phyloP scores from a whole-genome alignment of 1,284 basidiomycete species.

The Porogramme epimiltina region DNA sequence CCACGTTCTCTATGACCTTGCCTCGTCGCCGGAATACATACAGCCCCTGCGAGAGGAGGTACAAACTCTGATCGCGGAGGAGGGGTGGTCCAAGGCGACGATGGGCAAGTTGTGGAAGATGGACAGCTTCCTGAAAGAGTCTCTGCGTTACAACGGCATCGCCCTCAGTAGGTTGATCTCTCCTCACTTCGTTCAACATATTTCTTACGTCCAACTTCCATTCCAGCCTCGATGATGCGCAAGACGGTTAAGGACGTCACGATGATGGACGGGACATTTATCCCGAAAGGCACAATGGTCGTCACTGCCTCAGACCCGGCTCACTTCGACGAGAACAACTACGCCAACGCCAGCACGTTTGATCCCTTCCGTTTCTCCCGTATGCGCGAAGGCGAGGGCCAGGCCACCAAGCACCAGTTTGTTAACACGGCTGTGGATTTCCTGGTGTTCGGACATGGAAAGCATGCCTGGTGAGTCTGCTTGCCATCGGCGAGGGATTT shows the following conservation, averaged over 20 bases:
- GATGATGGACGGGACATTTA: slow-evolving; percentile 42
- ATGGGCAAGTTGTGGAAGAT: slow-evolving; percentile 48
- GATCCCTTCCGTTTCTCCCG: slow-evolving; percentile 49
- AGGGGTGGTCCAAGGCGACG: slow-evolving; percentile 49
- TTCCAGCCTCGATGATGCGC: slow-evolving; percentile 16
- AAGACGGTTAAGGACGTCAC: slow-evolving; percentile 35
- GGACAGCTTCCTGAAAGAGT: slow-evolving; percentile 56
- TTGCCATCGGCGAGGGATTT: neutral
- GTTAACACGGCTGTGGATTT: slow-evolving; percentile 34
- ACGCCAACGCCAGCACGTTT: slow-evolving; percentile 41
- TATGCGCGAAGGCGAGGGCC: slow-evolving; percentile 30
- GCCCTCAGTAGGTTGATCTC: slow-evolving; percentile 14
- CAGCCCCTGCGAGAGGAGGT: slow-evolving; percentile 47
- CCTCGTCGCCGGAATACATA: slow-evolving; percentile 41
- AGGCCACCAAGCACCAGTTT: slow-evolving; percentile 28
- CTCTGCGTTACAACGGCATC: slow-evolving; percentile 39
- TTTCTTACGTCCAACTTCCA: neutral
- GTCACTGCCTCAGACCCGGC: slow-evolving; percentile 39
- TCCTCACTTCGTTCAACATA: no score
- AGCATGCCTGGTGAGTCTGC: slow-evolving; percentile 24
- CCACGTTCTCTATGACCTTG: slow-evolving; percentile 42
- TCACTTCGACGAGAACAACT: slow-evolving; percentile 43
- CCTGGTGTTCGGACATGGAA: slow-evolving; percentile 28
- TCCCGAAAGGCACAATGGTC: slow-evolving; percentile 45
- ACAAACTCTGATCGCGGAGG: slow-evolving; percentile 33